Evolutionary conservation across 164 flowering plant genomes (phyloP), one percentile per base, ranked within the genome.

Genomic region (Aristolochia contorta): DNA sequence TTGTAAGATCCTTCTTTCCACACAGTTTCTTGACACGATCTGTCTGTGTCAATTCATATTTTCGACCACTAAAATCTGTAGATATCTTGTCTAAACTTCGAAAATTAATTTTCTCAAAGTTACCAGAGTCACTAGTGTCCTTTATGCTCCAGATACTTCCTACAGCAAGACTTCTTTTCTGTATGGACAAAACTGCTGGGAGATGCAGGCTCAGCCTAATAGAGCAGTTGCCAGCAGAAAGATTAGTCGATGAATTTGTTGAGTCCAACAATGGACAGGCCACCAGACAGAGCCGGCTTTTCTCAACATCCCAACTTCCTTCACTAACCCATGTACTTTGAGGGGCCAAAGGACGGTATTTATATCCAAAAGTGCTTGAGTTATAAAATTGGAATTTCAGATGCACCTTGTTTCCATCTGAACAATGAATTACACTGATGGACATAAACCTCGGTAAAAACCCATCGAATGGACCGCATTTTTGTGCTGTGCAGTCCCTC

Each of bases 61-160:
- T 78, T 64, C 68, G 33, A 54, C 73, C 81, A 16, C 69, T 56
- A 67, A 60, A 23, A 2, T 50, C 58, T 19, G 7, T 19, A 59
- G 16, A 12, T 33, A 47, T 23, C 23, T 47, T 48, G 22, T 60
- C 63, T 24, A 63, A n/a, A 57, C 63, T 76, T 45, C 21, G 45
- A 61, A 78, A 57, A 14, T 16, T 54, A 56, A 83, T 64, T 59
- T 12, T 68, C 3, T 65, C 62, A 62, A 85, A 87, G 67, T 77
- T 79, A 16, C 77, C 86, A 0, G 75, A 46, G 4, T 78, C 82
- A 33, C 60, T 69, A 21, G 16, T 56, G 12, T 70, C 64, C 53
- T 66, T 74, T 64, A 63, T 74, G 63, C 80, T 84, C 89, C 88
- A 79, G 56, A 84, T 68, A 23, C 68, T 30, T 16, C 91, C 95